These are phyloP conservation scores for Musa beccarii DNA, from an alignment of 176 grass and related monocot species.

Conservation along the genomic window DNA sequence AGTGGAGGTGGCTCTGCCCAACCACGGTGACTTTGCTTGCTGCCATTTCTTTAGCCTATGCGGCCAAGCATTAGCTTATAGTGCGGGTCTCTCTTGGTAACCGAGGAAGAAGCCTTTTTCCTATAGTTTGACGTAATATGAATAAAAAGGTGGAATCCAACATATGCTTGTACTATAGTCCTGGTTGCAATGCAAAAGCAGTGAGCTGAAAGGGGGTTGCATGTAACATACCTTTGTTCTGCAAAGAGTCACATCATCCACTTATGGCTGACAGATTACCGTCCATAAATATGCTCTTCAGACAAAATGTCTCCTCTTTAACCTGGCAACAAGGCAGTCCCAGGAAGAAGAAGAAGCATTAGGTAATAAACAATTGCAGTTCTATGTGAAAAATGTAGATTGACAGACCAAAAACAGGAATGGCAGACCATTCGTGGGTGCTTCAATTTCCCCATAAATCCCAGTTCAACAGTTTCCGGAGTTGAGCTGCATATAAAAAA, in stretches of 20 bases:
- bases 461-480: slow-evolving; percentile 36
- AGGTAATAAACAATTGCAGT: slow-evolving; percentile 38
- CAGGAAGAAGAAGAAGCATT: slow-evolving; percentile 65
- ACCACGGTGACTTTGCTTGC: slow-evolving; percentile 43
- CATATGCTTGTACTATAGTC: too few relatives aligned
- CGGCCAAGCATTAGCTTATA: slow-evolving; percentile 8
- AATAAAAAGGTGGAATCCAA: too few relatives aligned
- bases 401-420: neutral
- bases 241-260: neutral
- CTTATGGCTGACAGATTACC: too few relatives aligned
- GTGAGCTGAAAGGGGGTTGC: too few relatives aligned
- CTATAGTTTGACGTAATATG: too few relatives aligned
- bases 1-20: slow-evolving; percentile 58
- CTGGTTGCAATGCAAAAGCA: too few relatives aligned
- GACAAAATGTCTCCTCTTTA: slow-evolving; percentile 29
- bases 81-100: too few relatives aligned
- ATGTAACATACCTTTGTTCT: too few relatives aligned
- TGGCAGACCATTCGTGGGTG: slow-evolving; percentile 43
- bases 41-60: slow-evolving; percentile 61
- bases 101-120: too few relatives aligned
- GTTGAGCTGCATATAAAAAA: slow-evolving; percentile 30
- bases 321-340: slow-evolving; percentile 62
- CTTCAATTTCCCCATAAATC: slow-evolving; percentile 54
- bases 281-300: neutral
- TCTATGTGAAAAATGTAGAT: slow-evolving; percentile 36